Base-by-base conservation (phyloP, 768 basidiomycete species). In the Multifurca ochricompacta region DNA sequence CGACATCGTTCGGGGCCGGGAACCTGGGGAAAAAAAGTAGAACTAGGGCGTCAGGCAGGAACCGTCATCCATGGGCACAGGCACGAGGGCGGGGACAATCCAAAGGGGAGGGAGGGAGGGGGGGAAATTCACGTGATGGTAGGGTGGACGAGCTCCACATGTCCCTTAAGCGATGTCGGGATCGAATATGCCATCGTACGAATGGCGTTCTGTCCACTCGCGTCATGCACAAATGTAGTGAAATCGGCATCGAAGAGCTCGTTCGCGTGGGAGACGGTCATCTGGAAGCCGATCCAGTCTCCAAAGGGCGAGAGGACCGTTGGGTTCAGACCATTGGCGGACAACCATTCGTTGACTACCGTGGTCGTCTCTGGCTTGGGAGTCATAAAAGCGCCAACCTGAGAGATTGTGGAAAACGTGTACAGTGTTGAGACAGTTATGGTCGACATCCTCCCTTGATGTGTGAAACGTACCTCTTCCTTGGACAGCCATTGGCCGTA, bases 121-220 rank as follows among this genome's bases (percentile, higher is more conserved):
- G 36, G n/a, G 21, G 18, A 9, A 34, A 48, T 56, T 13, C 45
- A 61, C 62, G 46, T 45, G 31, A 52, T 52, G 2, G 63, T 60
- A 14, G 63, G 63, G 55, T 61, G 63, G 14, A 59, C 51, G 11
- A 63, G 43, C 23, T 58, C 30, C 34, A 63, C 40, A 40, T 59
- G 57, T n/a, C 50, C 46, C 53, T 54, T 37, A 18, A 64, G 42
- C 14, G 34, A 32, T 3, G 48, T 51, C 13, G 59, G 62, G 39
- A 64, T 51, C 16, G 62, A 61, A 48, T 64, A 64, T 3, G 53
- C 48, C 16, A 61, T 45, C 13, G 59, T 63, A 16, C 62, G 63
- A 11, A 63, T 30, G 16, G 41, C 44, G 39, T 39, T 36, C 50
- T 56, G 25, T n/a, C 59, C 62, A 11, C 50, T 61, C 4, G 35